Evolutionary conservation across 176 grass and related monocot genomes (phyloP).

Genomic region (Sorghum bicolor): Sorghum_bicolor_NCBIv3 NC_012875.2:43744001-43744500

Average conservation of each 20-base stretch:
- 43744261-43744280: constrained; percentile 16
- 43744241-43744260: not conserved
- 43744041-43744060: constrained; percentile 23
- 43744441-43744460: constrained; percentile 75
- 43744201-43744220: not conserved
- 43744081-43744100: not conserved
- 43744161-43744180: not conserved
- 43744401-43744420: constrained; percentile 64
- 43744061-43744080: constrained; percentile 13
- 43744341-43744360: constrained; percentile 22
- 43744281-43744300: constrained; percentile 46
- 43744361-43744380: constrained; percentile 29
- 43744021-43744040: constrained; percentile 27
- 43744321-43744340: constrained; percentile 34
- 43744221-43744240: not conserved
- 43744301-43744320: constrained; percentile 47
- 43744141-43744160: not conserved
- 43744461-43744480: constrained; percentile 51
- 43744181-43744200: not conserved
- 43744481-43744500: constrained; percentile 48
- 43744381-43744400: constrained; percentile 61
- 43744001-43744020: not conserved
- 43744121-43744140: not conserved
- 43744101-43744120: not conserved
- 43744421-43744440: constrained; percentile 79